Conservation (phyloP, 1,139 yeast genomes). For the Cylindricascospora bacillispora region DNA sequence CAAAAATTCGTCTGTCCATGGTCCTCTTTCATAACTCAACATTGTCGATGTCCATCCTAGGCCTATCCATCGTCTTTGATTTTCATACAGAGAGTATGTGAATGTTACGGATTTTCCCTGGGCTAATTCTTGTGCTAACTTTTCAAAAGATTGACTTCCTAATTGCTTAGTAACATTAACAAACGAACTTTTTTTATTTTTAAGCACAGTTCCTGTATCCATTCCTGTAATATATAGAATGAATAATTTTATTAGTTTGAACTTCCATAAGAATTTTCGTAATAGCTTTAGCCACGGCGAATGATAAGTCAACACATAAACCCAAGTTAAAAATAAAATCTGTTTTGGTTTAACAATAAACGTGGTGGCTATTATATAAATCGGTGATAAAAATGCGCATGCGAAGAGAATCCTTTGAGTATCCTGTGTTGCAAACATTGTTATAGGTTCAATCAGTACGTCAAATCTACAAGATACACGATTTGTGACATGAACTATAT, state of each 20-base stretch:
- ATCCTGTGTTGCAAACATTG: constrained; percentile 64
- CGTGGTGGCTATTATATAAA: constrained; percentile 60
- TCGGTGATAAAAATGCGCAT: constrained; percentile 73
- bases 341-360: constrained; percentile 62
- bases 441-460: constrained; percentile 62
- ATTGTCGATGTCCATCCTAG: constrained; percentile 95
- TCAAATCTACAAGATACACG: constrained; percentile 67
- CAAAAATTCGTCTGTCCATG: constrained; percentile 94
- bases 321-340: constrained; percentile 45
- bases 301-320: constrained; percentile 67
- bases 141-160: constrained; percentile 9
- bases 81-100: constrained; percentile 88
- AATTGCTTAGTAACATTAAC: constrained; percentile 21
- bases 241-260: constrained; percentile 53
- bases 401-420: constrained; percentile 72
- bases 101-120: constrained; percentile 56
- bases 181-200: constrained; percentile 21
- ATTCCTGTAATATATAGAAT: constrained; percentile 80
- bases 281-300: constrained; percentile 71
- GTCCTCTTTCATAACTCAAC: constrained; percentile 81
- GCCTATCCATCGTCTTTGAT: constrained; percentile 95
- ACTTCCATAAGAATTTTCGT: constrained; percentile 71
- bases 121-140: constrained; percentile 8
- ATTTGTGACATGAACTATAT: constrained; percentile 68
- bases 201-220: constrained; percentile 50